These are phyloP conservation scores for Apiospora saccharicola DNA, from an alignment of 2,329 filamentous ascomycete genomes.

Conservation along the genomic window DNA sequence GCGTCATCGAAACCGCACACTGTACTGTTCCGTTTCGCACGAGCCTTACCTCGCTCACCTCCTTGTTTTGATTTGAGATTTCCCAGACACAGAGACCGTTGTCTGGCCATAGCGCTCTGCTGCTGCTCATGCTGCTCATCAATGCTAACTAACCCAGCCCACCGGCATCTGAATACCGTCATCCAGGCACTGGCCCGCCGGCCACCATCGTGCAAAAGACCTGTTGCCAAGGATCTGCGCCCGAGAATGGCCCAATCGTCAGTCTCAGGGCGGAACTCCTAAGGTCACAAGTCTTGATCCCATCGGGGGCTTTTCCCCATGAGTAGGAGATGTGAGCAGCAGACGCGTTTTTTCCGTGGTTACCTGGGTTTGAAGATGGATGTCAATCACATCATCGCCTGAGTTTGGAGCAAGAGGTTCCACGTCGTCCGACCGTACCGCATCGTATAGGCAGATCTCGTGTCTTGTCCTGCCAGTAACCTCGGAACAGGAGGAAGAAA, in stretches of 20 bases:
- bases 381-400: conserved; percentile 11
- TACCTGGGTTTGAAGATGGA: neutral
- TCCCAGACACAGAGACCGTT: conserved; percentile 13
- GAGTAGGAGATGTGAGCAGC: neutral
- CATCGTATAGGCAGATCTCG: conserved; percentile 3
- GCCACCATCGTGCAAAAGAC: neutral
- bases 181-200: neutral
- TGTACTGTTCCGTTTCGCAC: conserved; percentile 11
- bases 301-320: neutral
- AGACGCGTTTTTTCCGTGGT: conserved; percentile 5
- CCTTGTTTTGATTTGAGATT: conserved; percentile 22
- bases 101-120: conserved; percentile 1
- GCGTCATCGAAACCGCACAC: conserved; percentile 16
- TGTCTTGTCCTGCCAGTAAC: neutral
- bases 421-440: neutral
- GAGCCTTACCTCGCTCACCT: conserved; percentile 11
- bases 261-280: neutral
- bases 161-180: conserved; percentile 19
- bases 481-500: neutral
- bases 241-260: conserved; percentile 4
- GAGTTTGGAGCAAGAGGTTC: neutral
- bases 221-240: conserved; percentile 4
- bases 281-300: neutral
- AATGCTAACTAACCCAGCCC: conserved; percentile 18
- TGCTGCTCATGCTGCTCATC: neutral